Percentiles rank a stretch among this genome's conserved stretches.
phyloP scores from a whole-genome alignment of 148 eudicot species.

The Dysphania ambrosioides region DNA sequence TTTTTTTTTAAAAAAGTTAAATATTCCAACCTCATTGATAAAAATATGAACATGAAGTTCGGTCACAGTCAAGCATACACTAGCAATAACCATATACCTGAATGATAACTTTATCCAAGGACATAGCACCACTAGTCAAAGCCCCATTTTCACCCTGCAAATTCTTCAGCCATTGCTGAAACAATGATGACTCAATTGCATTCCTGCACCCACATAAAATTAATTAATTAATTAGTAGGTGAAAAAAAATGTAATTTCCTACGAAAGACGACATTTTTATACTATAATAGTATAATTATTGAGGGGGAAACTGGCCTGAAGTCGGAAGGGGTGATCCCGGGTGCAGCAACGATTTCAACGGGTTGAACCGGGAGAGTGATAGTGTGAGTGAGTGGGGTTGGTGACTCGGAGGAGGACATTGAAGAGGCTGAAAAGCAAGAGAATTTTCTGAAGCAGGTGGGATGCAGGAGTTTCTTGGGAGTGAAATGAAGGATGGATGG shows the following conservation, averaged over 20 bases:
- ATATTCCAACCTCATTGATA: no score
- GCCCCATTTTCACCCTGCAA: slow-evolving; percentile 70
- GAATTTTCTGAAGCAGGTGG: slow-evolving; percentile 13
- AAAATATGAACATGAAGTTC: no score
- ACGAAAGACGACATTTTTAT: not conserved
- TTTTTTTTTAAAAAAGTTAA: no score
- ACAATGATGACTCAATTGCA: slow-evolving; percentile 76
- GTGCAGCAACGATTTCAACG: slow-evolving; percentile 60
- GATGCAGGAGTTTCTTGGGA: not conserved
- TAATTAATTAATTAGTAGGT: not conserved
- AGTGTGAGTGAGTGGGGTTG: slow-evolving; percentile 49
- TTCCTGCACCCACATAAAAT: slow-evolving; percentile 56
- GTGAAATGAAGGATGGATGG: slow-evolving; percentile 6
- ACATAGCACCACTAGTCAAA: slow-evolving; percentile 58
- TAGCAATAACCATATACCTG: slow-evolving; percentile 44
- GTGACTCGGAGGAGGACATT: slow-evolving; percentile 47
- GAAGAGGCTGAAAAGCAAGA: slow-evolving; percentile 20
- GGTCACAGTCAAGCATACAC: no score
- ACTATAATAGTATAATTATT: no score
- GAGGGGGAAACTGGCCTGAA: slow-evolving; percentile 49
- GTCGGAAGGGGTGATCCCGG: slow-evolving; percentile 72
- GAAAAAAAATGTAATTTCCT: not conserved
- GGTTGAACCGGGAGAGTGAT: slow-evolving; percentile 53
- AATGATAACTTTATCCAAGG: slow-evolving; percentile 68
- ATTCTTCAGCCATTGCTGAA: slow-evolving; percentile 86